A percentile compares a stretch with the other conserved stretches of the same genome.
Conservation (phyloP, 164 flowering plant genomes). For the Kingdonia uniflora region DNA sequence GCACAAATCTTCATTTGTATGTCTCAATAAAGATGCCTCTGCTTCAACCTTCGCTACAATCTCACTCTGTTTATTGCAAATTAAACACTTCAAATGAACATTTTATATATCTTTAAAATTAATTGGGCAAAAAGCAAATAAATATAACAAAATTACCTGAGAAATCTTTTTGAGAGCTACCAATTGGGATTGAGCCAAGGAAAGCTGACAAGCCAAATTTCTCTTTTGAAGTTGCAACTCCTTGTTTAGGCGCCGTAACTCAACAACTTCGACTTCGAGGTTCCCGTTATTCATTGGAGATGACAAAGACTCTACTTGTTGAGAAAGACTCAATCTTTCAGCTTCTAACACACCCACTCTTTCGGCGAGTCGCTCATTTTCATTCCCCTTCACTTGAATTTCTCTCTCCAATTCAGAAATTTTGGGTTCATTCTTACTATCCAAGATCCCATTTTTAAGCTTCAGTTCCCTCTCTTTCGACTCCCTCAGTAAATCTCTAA, state of each 20-base stretch:
- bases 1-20: conserved; percentile 60
- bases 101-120: too few relatives aligned
- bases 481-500: conserved; percentile 49
- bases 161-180: conserved; percentile 36
- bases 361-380: conserved; percentile 26
- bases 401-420: conserved; percentile 42
- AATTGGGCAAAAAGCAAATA: too few relatives aligned
- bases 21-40: conserved; percentile 59
- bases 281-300: conserved; percentile 19
- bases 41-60: conserved; percentile 60
- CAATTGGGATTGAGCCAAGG: conserved; percentile 50
- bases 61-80: conserved; percentile 40
- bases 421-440: conserved; percentile 24
- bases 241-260: conserved; percentile 67
- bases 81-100: too few relatives aligned
- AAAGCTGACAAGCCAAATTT: conserved; percentile 46
- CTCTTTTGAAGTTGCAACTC: conserved; percentile 85
- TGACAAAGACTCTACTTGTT: conserved; percentile 28
- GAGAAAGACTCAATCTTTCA: conserved; percentile 35
- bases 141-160: conserved; percentile 36
- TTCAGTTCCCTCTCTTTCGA: conserved; percentile 64
- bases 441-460: conserved; percentile 46
- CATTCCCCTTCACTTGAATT: conserved; percentile 33
- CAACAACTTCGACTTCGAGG: conserved; percentile 69
- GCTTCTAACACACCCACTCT: conserved; percentile 37